Evolutionary conservation across 805 yeast genomes (phyloP).

Genomic region (Saccharomycopsis babjevae): DNA sequence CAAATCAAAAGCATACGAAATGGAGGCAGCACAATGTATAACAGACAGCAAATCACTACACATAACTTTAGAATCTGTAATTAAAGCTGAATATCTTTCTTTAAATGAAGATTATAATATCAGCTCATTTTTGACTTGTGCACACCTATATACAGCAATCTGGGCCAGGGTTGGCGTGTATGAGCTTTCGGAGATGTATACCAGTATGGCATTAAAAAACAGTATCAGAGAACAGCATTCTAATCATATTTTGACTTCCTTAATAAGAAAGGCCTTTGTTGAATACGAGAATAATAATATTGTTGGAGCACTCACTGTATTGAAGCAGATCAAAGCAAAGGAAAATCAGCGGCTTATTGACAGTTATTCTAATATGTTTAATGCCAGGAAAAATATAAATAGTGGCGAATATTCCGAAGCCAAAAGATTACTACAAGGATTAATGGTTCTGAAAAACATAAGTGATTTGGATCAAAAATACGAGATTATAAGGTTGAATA

Average conservation of each 20-base stretch:
- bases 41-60: constrained; percentile 39
- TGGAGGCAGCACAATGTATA: constrained; percentile 48
- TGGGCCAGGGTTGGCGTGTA: constrained; percentile 47
- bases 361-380: constrained; percentile 25
- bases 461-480: constrained; percentile 25
- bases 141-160: constrained; percentile 34
- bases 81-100: constrained; percentile 46
- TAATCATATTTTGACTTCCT: constrained; percentile 28
- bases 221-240: constrained; percentile 27
- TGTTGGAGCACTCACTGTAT: constrained; percentile 29
- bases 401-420: constrained; percentile 22
- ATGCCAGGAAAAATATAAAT: constrained; percentile 26
- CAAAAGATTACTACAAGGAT: constrained; percentile 20
- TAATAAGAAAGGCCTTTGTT: constrained; percentile 32
- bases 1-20: constrained; percentile 53
- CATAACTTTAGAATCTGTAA: constrained; percentile 42
- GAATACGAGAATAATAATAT: constrained; percentile 32
- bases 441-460: constrained; percentile 19
- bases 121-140: constrained; percentile 34
- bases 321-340: constrained; percentile 26
- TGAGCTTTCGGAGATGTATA: constrained; percentile 36
- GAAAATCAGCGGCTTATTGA: constrained; percentile 11
- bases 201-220: constrained; percentile 35
- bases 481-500: constrained; percentile 22
- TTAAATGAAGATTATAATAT: constrained; percentile 33